Evolutionary conservation across 768 basidiomycete genomes (phyloP), one percentile per base, ranked within the genome.

Genomic region (Termitomyces eurrhizus): DNA sequence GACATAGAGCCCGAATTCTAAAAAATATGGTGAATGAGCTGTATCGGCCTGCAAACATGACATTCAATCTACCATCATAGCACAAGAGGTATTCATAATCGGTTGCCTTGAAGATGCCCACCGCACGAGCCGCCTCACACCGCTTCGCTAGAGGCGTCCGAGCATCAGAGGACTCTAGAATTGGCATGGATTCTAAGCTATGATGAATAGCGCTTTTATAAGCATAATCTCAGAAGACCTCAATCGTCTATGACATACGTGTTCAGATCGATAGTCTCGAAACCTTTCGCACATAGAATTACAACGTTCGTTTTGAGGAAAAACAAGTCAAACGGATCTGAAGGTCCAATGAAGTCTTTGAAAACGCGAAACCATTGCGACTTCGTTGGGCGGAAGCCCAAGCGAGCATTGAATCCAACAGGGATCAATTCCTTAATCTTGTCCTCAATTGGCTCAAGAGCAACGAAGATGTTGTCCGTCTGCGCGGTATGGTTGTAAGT

Each of bases 311-410:
- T 89, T 71, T 94, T 93, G 58, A 98, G 78, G 81, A 97, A 98
- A 63, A 94, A 86, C 41, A 97, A 78, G 12, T 93, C 90, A 64
- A 85, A 93, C 0, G 94, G 88, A 68, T 96, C 93, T 0, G 90
- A 92, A 1, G 91, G 93, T 46, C 95, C 74, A 82, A 92, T 93
- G 76, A 95, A 95, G 74, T 95, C 92, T 68, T 93, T 85, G 75
- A 94, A 97, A 24, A 90, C 78, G 35, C 95, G 81, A 83, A 98
- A 98, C 96, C 95, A 95, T 65, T 97, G 94, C 3, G 92, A 89
- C 56, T 89, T 85, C 39, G 86, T 83, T n/a, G 87, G 83, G 7
- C 92, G 83, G 69, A 93, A 83, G n/a, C 89, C 87, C 32, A 90
- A 81, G 29, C 88, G 84, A 59, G 85, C 83, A 6, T 87, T 81